phyloP scores from a whole-genome alignment of 305 asterid genomes.

The Fraxinus platypoda region DNA sequence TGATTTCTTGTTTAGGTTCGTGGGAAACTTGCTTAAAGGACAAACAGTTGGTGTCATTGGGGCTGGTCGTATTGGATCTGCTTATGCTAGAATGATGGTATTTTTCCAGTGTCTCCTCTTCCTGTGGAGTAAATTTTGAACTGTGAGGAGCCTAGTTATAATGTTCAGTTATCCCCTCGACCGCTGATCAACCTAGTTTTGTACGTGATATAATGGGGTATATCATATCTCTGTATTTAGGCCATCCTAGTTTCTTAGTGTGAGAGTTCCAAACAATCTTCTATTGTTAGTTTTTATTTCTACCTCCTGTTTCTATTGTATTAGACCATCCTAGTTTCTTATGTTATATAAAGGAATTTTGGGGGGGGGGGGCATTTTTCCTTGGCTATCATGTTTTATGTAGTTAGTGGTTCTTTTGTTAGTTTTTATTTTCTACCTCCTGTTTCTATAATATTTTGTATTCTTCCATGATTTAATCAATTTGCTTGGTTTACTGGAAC shows the following conservation, averaged over 20 bases:
- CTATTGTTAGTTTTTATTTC: too few species aligned
- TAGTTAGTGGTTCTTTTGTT: background rate
- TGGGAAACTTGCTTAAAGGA: slow-evolving; percentile 95
- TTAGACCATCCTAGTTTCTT: background rate
- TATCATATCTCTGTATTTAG: background rate
- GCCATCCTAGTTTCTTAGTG: background rate
- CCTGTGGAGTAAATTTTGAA: background rate
- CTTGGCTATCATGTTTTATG: background rate
- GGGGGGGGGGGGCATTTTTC: background rate
- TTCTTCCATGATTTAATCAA: background rate
- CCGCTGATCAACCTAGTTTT: background rate
- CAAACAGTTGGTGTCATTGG: slow-evolving; percentile 98
- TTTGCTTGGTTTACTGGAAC: slow-evolving; percentile 4
- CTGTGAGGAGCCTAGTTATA: background rate
- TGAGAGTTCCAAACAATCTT: too few species aligned
- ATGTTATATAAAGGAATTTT: background rate
- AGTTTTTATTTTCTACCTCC: background rate
- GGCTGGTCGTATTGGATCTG: slow-evolving; percentile 97
- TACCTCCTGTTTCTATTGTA: too few species aligned
- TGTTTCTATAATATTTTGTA: background rate
- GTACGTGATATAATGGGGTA: background rate
- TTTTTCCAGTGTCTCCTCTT: background rate
- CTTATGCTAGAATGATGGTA: slow-evolving; percentile 99
- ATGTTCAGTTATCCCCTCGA: background rate
- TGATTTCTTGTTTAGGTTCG: slow-evolving; percentile 53